Conservation (phyloP, 768 basidiomycete genomes). For the Fistulinella prunicolor region DNA sequence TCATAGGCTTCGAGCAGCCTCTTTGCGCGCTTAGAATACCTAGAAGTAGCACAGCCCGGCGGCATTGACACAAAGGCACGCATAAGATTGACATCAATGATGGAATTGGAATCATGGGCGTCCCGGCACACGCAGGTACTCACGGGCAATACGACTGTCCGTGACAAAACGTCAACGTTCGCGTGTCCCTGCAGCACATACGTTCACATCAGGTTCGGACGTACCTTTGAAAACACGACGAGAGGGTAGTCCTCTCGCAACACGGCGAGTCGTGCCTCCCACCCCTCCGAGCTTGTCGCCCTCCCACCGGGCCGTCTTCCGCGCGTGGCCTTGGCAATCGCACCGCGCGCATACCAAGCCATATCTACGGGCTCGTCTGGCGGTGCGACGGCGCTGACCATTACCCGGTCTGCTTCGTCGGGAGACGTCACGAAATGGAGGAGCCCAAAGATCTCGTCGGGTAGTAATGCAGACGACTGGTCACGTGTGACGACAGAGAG, state of each 20-base stretch:
- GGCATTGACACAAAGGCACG: not conserved
- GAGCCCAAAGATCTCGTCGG: conserved; percentile 68
- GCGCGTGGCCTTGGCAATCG: conserved; percentile 7
- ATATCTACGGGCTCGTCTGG: conserved; percentile 48
- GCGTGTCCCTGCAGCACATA: too few relatives aligned
- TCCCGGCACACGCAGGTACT: conserved; percentile 35
- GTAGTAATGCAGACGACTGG: conserved; percentile 37
- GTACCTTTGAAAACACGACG: conserved; percentile 79
- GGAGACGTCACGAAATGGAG: conserved; percentile 57
- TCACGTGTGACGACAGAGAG: conserved; percentile 40
- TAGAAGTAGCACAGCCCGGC: not conserved
- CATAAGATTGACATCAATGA: too few relatives aligned
- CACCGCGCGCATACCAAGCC: conserved; percentile 52
- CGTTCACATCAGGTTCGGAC: conserved; percentile 11
- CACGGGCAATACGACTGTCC: conserved; percentile 72
- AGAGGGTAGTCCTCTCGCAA: conserved; percentile 57
- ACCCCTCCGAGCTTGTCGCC: conserved; percentile 40
- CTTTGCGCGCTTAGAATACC: conserved; percentile 33
- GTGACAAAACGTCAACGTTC: not conserved
- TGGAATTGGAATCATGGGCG: too few relatives aligned
- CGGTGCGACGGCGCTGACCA: conserved; percentile 39
- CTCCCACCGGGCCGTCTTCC: conserved; percentile 18
- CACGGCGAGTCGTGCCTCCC: conserved; percentile 34
- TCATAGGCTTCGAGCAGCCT: conserved; percentile 57
- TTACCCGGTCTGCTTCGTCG: conserved; percentile 18